These are phyloP conservation scores for Neotropicomus parvogracilis DNA, from an alignment of 1,284 basidiomycete genomes.

Conservation along the genomic window DNA sequence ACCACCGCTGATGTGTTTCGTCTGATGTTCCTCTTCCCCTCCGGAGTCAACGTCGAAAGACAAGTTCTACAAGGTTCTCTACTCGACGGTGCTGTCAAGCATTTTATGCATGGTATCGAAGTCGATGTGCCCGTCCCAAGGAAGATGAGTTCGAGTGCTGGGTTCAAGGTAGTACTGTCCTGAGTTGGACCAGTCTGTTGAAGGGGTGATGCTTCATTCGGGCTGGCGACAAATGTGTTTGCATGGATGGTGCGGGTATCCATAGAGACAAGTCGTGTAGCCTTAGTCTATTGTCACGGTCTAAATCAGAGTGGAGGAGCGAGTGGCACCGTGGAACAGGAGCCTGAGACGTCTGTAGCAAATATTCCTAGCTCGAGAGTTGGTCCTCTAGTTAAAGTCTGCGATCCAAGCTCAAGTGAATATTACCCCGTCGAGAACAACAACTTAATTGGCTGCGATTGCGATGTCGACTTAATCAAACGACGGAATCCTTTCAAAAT, in stretches of 20 bases:
- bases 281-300: too few species aligned
- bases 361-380: too few species aligned
- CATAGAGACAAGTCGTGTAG: background rate
- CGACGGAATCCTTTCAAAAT: too few species aligned
- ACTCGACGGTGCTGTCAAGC: slow-evolving; percentile 55
- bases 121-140: slow-evolving; percentile 75
- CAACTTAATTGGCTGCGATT: too few species aligned
- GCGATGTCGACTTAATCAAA: too few species aligned
- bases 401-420: too few species aligned
- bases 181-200: background rate
- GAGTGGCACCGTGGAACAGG: too few species aligned
- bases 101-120: slow-evolving; percentile 60
- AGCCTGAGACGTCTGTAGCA: too few species aligned
- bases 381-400: too few species aligned
- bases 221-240: background rate
- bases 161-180: background rate
- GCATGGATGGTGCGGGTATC: background rate
- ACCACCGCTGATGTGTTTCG: slow-evolving; percentile 72
- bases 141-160: slow-evolving; percentile 60
- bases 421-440: too few species aligned
- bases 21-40: slow-evolving; percentile 71
- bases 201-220: background rate
- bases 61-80: slow-evolving; percentile 58
- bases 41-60: slow-evolving; percentile 57
- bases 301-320: too few species aligned